Evolutionary conservation across 2,329 filamentous ascomycete species (phyloP).

Genomic region (Setomelanomma holmii): DNA sequence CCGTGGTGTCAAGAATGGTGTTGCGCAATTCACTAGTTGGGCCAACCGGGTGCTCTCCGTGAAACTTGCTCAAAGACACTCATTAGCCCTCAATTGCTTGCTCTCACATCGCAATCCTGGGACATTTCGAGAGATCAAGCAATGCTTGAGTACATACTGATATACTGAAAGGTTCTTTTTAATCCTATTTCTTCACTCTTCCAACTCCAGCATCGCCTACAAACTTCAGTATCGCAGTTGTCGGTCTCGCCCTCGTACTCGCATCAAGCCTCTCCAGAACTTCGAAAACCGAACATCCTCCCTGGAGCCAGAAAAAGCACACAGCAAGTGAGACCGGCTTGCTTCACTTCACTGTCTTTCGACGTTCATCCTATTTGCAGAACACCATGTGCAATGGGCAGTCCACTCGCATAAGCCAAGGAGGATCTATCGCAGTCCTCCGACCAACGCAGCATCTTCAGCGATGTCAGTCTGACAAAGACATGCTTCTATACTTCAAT

Average conservation of each 20-base stretch:
- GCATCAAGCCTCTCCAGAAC: background rate
- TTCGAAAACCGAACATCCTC: too few species aligned
- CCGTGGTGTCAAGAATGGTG: slow-evolving; percentile 24
- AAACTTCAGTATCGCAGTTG: too few species aligned
- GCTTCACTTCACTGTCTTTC: too few species aligned
- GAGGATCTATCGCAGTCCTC: slow-evolving; percentile 46
- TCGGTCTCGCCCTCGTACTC: background rate
- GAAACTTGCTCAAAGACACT: slow-evolving; percentile 49
- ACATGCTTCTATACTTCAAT: slow-evolving; percentile 38
- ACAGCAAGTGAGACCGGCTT: too few species aligned
- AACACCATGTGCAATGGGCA: slow-evolving; percentile 39
- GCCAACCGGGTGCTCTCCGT: slow-evolving; percentile 39
- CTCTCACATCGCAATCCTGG: slow-evolving; percentile 1
- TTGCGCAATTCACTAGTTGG: slow-evolving; percentile 13
- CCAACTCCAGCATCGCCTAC: too few species aligned
- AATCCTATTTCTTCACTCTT: background rate
- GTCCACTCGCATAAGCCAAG: slow-evolving; percentile 39
- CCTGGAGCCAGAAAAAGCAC: too few species aligned
- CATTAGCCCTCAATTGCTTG: slow-evolving; percentile 31
- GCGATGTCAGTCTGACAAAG: slow-evolving; percentile 16
- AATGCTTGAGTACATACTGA: too few species aligned
- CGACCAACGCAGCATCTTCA: slow-evolving; percentile 20
- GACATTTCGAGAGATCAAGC: too few species aligned
- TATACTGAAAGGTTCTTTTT: background rate
- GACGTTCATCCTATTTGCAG: background rate